Base-by-base conservation (phyloP, 1,139 yeast species). In the Candida sanyaensis region DNA sequence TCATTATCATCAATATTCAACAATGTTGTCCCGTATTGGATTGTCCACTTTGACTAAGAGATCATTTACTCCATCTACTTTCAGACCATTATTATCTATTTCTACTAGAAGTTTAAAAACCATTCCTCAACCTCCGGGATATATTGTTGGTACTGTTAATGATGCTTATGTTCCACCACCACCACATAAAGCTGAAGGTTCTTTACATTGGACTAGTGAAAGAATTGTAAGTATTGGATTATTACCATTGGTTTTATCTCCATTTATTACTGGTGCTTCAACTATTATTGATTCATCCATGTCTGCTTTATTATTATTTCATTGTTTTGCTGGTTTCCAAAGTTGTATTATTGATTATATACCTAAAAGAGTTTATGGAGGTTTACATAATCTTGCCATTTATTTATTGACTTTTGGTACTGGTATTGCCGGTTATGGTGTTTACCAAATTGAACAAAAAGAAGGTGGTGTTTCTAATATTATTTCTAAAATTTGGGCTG, bases 261-360 rank as follows among this genome's bases (percentile, higher is more conserved):
- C 92, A 24, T 77, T 86, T 59, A 71, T 83, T 44, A 72, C 84
- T 10, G 86, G 88, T 29, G 59, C 70, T 27, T 54, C 55, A 70
- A 86, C 59, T 61, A 83, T 50, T 65, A 68, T 81, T 10, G 95
- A 87, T 65, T 72, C 89, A 10, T 55, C 80, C 2, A 72, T 86
- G 59, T 75, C 84, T 21, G 69, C 82, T 17, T 66, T 81, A 24
- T 62, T 85, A 50, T 69, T 86, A 57, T 77, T 81, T 55, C 93
- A 87, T 65, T 75, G 84, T 50, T 83, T 78, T 64, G 80, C 84
- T 56, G 95, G 93, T 30, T 80, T 86, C 72, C 85, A 85, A 66
- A 73, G 88, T 42, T 87, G 95, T 75, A 86, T 88, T 57, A 82
- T 81, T 50, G 96, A 88, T 68, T 88, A 88, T 69, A 83, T 88